Evolutionary conservation across 305 asterid genomes (phyloP), one percentile per base, ranked within the genome.

Genomic region (Ruellia speciosa): DNA sequence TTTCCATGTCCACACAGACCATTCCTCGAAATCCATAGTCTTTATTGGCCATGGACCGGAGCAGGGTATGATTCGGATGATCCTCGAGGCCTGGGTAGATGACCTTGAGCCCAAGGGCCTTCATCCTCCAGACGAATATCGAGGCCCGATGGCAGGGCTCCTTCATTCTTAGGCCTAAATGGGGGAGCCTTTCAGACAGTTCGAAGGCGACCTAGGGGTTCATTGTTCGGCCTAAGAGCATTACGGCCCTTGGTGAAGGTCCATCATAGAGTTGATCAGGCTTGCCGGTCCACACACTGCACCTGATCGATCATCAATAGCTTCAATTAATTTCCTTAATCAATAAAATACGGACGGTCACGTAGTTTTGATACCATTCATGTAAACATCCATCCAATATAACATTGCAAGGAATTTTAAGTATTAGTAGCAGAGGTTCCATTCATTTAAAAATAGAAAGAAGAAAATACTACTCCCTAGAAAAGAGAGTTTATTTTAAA

Each of bases 181-280:
- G 99, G 0, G 99, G 99, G 5, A 88, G 72, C 63, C 96, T 71
- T 52, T 86, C 95, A 0, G 99, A 78, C 14, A 92, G 78, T 48
- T 92, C 99, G 64, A 84, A 88, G 0, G 96, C 96, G 8, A 88
- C 87, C 43, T 92, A 88, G 0, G 99, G 79, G 65, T 92, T 86
- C 99, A 92, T 88, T 0, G 99, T 92, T 16, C 96, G 99, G 14
- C 95, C 98, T 19, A 92, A 63, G 5, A 92, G 78, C 99, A 92
- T 88, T 0, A 92, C 77, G 9, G 90, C 48, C 99, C 99, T 59
- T 88, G 94, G 1, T 79, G 96, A 49, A 89, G 86, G 59, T 92
- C 96, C 96, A 92, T 88, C 96, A 92, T 85, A 0, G 95, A 77
- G 63, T 92, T 86, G 74, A 92, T 84, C 6, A 92, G 75, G 64